Evolutionary conservation across 352 stramenopile species (phyloP).

Genomic region (Phytophthora pisi): DNA sequence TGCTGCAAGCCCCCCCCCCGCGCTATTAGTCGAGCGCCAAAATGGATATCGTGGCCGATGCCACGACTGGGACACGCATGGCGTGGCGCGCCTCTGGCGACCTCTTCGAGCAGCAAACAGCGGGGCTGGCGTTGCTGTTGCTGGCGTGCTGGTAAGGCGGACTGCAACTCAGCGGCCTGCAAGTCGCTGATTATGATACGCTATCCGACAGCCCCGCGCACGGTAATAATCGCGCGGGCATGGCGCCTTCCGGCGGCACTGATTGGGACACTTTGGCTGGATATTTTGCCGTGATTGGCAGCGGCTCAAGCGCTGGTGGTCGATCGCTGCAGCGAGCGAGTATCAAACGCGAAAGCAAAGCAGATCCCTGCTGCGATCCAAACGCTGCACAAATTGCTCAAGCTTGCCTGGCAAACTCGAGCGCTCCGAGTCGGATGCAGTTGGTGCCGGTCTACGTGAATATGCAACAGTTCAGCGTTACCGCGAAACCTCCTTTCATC

Average conservation of each 20-base stretch:
- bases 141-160: too few species aligned
- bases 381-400: background rate
- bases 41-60: background rate
- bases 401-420: background rate
- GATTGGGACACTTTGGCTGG: slow-evolving; percentile 23
- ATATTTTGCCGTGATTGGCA: slow-evolving; percentile 26
- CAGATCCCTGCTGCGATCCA: background rate
- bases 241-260: slow-evolving; percentile 1
- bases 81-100: background rate
- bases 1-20: background rate
- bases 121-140: background rate
- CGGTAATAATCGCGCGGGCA: slow-evolving; percentile 11
- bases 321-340: background rate
- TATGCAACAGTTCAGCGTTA: slow-evolving; percentile 19
- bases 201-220: too few species aligned
- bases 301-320: background rate
- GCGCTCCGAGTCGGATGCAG: background rate
- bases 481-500: slow-evolving; percentile 8
- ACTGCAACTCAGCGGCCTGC: background rate
- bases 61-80: background rate
- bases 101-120: background rate
- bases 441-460: slow-evolving; percentile 8
- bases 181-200: background rate
- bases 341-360: background rate
- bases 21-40: background rate